Conservation (phyloP, 768 basidiomycete genomes). For the Phaffia tasmanica region DNA sequence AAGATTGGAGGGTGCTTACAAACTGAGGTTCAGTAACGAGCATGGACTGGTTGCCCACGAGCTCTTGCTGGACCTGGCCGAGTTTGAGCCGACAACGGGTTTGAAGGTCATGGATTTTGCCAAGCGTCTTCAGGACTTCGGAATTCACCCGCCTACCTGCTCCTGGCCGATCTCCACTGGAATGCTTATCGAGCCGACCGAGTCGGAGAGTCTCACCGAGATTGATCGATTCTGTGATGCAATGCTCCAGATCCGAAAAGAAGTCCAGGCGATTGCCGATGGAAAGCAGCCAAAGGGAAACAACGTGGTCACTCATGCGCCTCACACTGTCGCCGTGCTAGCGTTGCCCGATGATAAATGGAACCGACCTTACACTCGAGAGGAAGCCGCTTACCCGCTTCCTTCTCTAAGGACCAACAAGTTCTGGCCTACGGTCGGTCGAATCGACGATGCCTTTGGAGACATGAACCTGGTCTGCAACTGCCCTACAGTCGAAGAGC, state of each 20-base stretch:
- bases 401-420: conserved; percentile 74
- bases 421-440: conserved; percentile 89
- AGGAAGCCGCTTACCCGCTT: conserved; percentile 81
- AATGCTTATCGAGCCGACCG: conserved; percentile 46
- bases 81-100: conserved; percentile 82
- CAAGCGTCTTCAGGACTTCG: conserved; percentile 83
- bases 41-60: conserved; percentile 94
- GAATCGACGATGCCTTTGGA: conserved; percentile 77
- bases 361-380: conserved; percentile 83
- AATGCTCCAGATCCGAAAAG: conserved; percentile 89
- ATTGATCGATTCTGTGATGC: conserved; percentile 80
- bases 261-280: conserved; percentile 72
- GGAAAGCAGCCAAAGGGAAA: conserved; percentile 84
- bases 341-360: conserved; percentile 65
- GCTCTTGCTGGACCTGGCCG: conserved; percentile 83
- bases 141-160: conserved; percentile 94
- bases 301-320: conserved; percentile 87
- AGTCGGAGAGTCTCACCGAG: conserved; percentile 22
- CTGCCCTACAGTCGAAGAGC: conserved; percentile 39
- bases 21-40: conserved; percentile 72
- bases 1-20: conserved; percentile 73
- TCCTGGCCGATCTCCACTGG: conserved; percentile 96
- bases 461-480: conserved; percentile 64
- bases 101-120: conserved; percentile 89
- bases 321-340: conserved; percentile 72